phyloP scores from a whole-genome alignment of 768 basidiomycete genomes.

The Tulasnella sp. region DNA sequence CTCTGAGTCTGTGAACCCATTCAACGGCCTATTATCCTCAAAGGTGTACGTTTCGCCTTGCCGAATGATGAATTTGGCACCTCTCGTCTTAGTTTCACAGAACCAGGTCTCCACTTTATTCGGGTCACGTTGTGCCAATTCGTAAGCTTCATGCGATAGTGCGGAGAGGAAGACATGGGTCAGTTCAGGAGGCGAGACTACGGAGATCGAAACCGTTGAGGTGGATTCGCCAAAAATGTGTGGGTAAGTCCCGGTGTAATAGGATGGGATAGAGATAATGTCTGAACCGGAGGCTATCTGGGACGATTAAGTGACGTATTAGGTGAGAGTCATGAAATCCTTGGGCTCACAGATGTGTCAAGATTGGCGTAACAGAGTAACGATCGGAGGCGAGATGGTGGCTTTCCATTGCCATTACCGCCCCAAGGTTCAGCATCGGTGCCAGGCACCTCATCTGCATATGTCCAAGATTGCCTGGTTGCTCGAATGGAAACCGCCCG shows the following conservation, averaged over 20 bases:
- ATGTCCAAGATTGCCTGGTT: no score
- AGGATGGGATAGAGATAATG: not conserved
- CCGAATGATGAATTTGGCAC: slow-evolving; percentile 1
- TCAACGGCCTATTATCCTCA: not conserved
- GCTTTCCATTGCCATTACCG: no score
- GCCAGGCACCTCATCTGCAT: no score
- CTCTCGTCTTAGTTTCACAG: not conserved
- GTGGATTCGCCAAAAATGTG: slow-evolving; percentile 9
- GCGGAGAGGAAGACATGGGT: slow-evolving; percentile 16
- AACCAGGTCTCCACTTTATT: slow-evolving; percentile 10
- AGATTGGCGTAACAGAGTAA: no score
- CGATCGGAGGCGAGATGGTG: no score
- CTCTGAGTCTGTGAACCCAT: not conserved
- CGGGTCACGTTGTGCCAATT: not conserved
- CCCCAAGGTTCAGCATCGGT: no score
- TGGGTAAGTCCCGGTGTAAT: not conserved
- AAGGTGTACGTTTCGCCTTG: slow-evolving; percentile 15
- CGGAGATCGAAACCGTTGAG: not conserved
- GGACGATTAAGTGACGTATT: no score
- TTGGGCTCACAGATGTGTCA: no score
- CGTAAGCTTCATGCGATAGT: not conserved
- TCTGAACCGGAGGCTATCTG: not conserved
- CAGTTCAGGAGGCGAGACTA: slow-evolving; percentile 1
- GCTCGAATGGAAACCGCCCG: no score
- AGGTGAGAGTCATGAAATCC: no score